Conservation (phyloP, 225 moss, liverwort and hornwort genomes). For the Pseudisothecium myosuroides region DNA sequence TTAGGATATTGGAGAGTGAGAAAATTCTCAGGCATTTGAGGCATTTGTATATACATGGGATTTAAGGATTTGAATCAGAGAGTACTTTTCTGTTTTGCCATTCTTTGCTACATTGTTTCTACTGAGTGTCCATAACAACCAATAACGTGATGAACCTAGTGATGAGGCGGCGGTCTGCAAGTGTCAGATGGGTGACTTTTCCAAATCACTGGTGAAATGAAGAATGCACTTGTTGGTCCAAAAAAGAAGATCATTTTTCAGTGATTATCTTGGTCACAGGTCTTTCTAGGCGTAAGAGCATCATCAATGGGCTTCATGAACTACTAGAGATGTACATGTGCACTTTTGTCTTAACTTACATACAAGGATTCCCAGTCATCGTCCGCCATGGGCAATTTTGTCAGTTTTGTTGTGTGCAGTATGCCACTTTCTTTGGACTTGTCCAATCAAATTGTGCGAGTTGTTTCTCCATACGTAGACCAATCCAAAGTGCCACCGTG, state of each 20-base stretch:
- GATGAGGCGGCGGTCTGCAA: background rate
- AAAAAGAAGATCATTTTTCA: background rate
- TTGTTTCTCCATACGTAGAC: background rate
- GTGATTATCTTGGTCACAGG: background rate
- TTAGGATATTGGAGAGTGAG: background rate
- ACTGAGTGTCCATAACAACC: background rate
- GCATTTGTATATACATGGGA: background rate
- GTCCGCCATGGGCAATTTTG: too few relatives aligned
- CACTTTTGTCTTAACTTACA: too few relatives aligned
- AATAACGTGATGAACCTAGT: background rate
- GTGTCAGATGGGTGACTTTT: too few relatives aligned
- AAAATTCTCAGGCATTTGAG: background rate
- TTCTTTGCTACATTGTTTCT: background rate
- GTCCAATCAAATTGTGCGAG: too few relatives aligned
- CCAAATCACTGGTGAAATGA: background rate
- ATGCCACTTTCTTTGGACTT: too few relatives aligned
- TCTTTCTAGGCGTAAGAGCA: background rate
- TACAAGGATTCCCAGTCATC: too few relatives aligned
- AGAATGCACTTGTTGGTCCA: background rate
- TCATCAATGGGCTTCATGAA: background rate
- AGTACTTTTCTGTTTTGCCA: background rate
- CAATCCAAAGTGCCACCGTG: background rate
- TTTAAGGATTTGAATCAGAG: background rate
- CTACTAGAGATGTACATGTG: too few relatives aligned
- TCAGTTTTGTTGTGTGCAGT: too few relatives aligned